Conservation (phyloP, 345 rosid genomes). For the Lenwebbia sp. region DNA sequence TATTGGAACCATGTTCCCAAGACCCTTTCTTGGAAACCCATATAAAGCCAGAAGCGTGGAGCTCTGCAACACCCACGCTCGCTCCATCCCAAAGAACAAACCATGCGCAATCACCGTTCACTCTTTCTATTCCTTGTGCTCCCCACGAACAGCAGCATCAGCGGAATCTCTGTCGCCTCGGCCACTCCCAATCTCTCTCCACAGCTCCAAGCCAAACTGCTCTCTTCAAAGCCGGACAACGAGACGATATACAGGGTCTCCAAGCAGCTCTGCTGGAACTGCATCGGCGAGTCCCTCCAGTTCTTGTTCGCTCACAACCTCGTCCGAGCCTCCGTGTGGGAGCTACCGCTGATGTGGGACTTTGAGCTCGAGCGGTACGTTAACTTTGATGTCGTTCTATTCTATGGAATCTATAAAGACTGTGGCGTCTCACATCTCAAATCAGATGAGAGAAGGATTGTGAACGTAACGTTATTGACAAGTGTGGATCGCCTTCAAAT, state of each 20-base stretch:
- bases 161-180: neutral
- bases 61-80: neutral
- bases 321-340: too few relatives aligned
- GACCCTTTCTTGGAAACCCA: neutral
- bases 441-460: neutral
- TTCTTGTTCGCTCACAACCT: too few relatives aligned
- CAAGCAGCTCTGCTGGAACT: too few relatives aligned
- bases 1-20: neutral
- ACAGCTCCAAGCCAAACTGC: too few relatives aligned
- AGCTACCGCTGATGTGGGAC: too few relatives aligned
- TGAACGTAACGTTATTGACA: neutral
- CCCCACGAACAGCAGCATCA: neutral
- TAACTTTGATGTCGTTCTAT: neutral
- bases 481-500: neutral
- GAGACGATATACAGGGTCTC: too few relatives aligned
- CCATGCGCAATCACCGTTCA: neutral
- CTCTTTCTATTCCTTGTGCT: neutral
- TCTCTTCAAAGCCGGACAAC: too few relatives aligned
- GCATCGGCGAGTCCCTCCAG: too few relatives aligned
- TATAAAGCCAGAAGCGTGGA: neutral
- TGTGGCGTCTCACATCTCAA: conserved; percentile 23
- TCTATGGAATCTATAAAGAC: neutral
- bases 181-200: too few relatives aligned
- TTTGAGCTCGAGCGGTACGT: conserved; percentile 69
- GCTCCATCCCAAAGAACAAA: neutral